phyloP scores from a whole-genome alignment of 768 basidiomycete genomes.

The Phlebiopsis flavidoalba region DNA sequence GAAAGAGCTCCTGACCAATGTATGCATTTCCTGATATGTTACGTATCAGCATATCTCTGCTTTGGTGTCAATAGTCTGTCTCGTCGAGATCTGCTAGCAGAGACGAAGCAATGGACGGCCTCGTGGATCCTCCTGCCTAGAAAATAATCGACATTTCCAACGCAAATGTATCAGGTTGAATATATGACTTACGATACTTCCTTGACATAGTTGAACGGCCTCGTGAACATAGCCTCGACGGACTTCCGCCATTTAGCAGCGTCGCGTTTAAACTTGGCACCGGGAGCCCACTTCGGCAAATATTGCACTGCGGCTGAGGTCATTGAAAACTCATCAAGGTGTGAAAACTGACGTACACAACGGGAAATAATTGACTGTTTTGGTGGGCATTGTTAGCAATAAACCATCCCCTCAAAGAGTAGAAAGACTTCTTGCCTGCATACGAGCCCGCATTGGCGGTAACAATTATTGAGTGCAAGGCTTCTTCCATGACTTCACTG shows the following conservation, averaged over 20 bases:
- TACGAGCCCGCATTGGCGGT: background rate
- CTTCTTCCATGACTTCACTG: background rate
- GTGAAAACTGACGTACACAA: background rate
- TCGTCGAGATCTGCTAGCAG: background rate
- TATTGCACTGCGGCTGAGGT: background rate
- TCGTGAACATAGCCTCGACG: background rate
- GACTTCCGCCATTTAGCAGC: background rate
- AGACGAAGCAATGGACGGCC: background rate
- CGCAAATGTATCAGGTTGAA: background rate
- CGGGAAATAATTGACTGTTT: background rate
- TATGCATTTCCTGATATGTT: no score
- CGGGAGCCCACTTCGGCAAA: background rate
- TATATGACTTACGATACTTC: background rate
- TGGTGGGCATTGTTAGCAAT: background rate
- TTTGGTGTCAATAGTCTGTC: no score
- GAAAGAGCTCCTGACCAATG: no score
- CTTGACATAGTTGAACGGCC: background rate
- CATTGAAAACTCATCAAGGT: no score
- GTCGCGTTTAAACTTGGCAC: background rate
- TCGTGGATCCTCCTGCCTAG: background rate
- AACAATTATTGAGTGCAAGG: background rate
- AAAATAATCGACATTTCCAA: background rate
- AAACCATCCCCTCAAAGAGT: constrained; percentile 12
- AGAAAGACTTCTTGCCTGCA: constrained; percentile 9
- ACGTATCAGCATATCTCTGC: no score